phyloP scores from a whole-genome alignment of 345 rosid genomes.

The Trapa bicornis region DNA sequence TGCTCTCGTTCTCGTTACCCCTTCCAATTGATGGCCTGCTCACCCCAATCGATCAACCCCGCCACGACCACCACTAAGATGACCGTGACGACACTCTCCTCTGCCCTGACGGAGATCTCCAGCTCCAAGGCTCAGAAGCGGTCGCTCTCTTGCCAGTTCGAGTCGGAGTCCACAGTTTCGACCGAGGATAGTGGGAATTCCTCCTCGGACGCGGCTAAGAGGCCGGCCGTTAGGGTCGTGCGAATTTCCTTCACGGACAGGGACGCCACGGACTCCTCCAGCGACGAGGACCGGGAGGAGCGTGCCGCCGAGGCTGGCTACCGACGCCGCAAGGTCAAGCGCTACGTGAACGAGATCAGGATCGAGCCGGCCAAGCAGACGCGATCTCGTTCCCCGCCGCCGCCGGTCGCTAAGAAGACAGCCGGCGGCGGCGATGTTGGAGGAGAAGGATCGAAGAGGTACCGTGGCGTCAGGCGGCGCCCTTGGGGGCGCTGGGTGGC shows the following conservation, averaged over 20 bases:
- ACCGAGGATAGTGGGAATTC: constrained; percentile 14
- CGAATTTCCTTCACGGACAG: constrained; percentile 26
- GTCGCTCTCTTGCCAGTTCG: constrained; percentile 6
- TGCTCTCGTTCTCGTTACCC: not conserved
- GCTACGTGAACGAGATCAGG: constrained; percentile 22
- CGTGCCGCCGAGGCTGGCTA: not conserved
- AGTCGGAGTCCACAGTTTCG: constrained; percentile 12
- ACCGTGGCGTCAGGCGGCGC: constrained; percentile 30
- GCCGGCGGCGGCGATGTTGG: constrained; percentile 7
- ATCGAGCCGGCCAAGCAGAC: constrained; percentile 9
- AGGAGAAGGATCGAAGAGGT: constrained; percentile 16
- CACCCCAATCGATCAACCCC: constrained; percentile 9
- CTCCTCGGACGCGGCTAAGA: constrained; percentile 3
- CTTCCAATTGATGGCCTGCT: constrained; percentile 12
- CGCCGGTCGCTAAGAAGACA: constrained; percentile 1
- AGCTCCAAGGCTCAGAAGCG: constrained; percentile 4
- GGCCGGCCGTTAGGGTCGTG: constrained; percentile 13
- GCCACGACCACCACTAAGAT: constrained; percentile 3
- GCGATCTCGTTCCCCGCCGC: constrained; percentile 5
- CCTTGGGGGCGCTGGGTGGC: constrained; percentile 39
- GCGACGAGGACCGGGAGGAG: constrained; percentile 18
- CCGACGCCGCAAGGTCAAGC: constrained; percentile 15
- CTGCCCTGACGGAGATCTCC: constrained; percentile 6
- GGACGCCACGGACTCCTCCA: not conserved
- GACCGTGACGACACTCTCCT: constrained; percentile 10